A percentile compares a stretch with the other conserved stretches of the same genome.
Evolutionary conservation across 768 basidiomycete genomes (phyloP).

Genomic region (Podaxis pistillaris): DNA sequence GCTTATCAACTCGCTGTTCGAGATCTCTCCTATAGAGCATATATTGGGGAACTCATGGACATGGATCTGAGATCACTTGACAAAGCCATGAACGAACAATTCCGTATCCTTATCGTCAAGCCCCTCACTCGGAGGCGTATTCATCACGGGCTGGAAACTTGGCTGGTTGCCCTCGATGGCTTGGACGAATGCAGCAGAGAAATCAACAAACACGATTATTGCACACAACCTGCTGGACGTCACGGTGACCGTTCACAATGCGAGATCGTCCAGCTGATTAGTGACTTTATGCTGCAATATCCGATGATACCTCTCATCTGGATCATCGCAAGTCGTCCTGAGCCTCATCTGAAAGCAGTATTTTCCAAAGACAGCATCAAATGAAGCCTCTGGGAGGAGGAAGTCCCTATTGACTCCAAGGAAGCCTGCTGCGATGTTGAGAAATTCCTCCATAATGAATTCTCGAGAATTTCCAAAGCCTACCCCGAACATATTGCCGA

Average conservation of each 20-base stretch:
- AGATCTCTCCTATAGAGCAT: neutral
- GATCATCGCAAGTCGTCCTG: conserved; percentile 27
- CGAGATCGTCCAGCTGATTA: conserved; percentile 18
- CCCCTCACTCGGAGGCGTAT: conserved; percentile 2
- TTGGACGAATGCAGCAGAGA: conserved; percentile 25
- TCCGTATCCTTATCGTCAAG: conserved; percentile 15
- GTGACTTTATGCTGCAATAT: neutral
- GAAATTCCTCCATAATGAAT: conserved; percentile 16
- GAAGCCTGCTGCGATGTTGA: conserved; percentile 20
- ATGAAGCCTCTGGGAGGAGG: neutral
- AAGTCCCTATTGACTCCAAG: conserved; percentile 12
- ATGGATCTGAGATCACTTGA: conserved; percentile 8
- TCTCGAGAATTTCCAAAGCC: conserved; percentile 10
- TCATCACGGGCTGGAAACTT: neutral
- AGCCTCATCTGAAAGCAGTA: conserved; percentile 19
- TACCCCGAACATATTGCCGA: neutral
- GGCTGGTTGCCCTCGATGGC: conserved; percentile 22
- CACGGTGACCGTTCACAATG: conserved; percentile 10
- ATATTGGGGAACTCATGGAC: neutral
- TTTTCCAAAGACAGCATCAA: conserved; percentile 7
- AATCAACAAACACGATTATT: neutral
- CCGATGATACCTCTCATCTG: conserved; percentile 19
- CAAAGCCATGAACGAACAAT: conserved; percentile 16
- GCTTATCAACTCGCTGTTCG: conserved; percentile 1
- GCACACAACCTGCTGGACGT: neutral